Percentiles rank a stretch among this genome's conserved stretches.
These are phyloP conservation scores for Urtica urens DNA, from an alignment of 306 rosid genomes.

Conservation along the genomic window DNA sequence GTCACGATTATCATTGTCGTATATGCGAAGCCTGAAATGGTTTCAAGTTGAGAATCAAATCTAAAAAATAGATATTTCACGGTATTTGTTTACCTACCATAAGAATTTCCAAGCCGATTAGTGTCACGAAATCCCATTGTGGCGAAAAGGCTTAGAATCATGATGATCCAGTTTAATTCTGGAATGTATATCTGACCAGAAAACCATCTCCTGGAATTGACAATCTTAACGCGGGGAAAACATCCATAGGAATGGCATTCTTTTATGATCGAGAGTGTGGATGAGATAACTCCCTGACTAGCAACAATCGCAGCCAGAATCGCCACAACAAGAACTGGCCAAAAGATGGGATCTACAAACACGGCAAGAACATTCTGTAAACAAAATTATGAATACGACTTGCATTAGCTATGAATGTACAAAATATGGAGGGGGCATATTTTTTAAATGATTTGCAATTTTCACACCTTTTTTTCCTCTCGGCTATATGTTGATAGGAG, in stretches of 20 bases:
- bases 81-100: constrained; percentile 59
- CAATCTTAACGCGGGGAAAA: constrained; percentile 80
- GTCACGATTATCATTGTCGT: constrained; percentile 43
- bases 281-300: constrained; percentile 64
- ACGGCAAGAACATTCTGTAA: constrained; percentile 27
- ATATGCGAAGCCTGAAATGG: constrained; percentile 55
- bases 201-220: constrained; percentile 69
- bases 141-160: constrained; percentile 65
- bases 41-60: background rate
- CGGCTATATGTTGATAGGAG: constrained; percentile 1
- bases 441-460: background rate
- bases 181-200: constrained; percentile 76
- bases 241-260: constrained; percentile 70
- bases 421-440: background rate
- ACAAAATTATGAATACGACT: constrained; percentile 2
- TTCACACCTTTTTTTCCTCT: background rate
- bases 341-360: constrained; percentile 53
- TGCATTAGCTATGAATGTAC: constrained; percentile 4
- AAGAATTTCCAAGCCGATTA: constrained; percentile 44
- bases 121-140: constrained; percentile 45
- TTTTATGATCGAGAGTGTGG: constrained; percentile 57
- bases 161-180: constrained; percentile 74
- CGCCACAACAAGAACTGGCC: constrained; percentile 69
- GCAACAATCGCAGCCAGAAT: constrained; percentile 55
- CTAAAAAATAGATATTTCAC: too few relatives aligned